Evolutionary conservation across 2,329 filamentous ascomycete genomes (phyloP).

Genomic region (Metarhizium robertsii): DNA sequence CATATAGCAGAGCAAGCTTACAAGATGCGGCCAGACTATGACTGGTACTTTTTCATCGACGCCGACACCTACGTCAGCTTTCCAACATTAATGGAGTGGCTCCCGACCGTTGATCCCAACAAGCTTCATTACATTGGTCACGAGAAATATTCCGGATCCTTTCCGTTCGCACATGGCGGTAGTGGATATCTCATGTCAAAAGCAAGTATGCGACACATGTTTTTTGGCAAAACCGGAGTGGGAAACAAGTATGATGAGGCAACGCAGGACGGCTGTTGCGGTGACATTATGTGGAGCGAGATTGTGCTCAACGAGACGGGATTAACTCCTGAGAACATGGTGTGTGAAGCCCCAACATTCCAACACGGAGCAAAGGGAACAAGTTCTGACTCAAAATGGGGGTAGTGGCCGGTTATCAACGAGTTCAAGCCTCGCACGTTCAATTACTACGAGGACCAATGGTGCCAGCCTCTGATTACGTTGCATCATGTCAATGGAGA

Average conservation of each 20-base stretch:
- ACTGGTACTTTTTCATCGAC: constrained; percentile 52
- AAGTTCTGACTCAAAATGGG: background rate
- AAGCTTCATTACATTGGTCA: constrained; percentile 41
- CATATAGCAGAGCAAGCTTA: constrained; percentile 48
- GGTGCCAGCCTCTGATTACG: constrained; percentile 46
- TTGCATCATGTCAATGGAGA: constrained; percentile 45
- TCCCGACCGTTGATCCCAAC: constrained; percentile 30
- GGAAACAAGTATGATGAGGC: constrained; percentile 35
- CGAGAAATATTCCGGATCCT: constrained; percentile 29
- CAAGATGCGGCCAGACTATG: constrained; percentile 35
- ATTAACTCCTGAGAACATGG: constrained; percentile 29
- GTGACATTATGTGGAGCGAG: constrained; percentile 39
- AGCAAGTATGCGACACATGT: constrained; percentile 37
- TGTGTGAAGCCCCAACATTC: constrained; percentile 17
- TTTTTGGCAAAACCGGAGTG: constrained; percentile 31
- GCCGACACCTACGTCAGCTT: constrained; percentile 49
- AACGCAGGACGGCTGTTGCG: constrained; percentile 35
- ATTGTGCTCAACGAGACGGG: constrained; percentile 33
- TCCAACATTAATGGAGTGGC: constrained; percentile 40
- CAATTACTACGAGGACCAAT: constrained; percentile 33
- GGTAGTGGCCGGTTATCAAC: constrained; percentile 42
- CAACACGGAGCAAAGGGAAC: too few species aligned
- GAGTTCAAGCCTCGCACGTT: constrained; percentile 43
- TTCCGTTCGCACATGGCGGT: constrained; percentile 45
- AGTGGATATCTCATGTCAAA: constrained; percentile 44